Conservation (phyloP, 306 rosid genomes). For the Crotalaria pallida region DNA sequence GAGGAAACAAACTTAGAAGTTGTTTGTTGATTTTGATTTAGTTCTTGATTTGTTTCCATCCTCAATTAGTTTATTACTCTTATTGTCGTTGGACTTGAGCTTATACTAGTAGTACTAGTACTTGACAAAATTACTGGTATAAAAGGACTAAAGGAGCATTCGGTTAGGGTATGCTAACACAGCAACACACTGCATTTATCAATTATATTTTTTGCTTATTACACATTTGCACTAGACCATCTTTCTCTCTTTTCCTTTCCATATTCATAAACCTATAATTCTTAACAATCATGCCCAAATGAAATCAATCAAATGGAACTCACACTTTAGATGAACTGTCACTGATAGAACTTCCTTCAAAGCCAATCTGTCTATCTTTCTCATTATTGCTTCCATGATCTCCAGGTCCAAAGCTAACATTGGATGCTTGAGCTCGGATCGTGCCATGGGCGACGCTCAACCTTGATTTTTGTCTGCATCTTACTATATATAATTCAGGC, state of each 20-base stretch:
- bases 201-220: background rate
- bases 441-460: slow-evolving; percentile 28
- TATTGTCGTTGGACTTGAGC: no score
- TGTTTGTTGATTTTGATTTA: no score
- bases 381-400: slow-evolving; percentile 53
- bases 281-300: background rate
- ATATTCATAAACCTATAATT: background rate
- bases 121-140: no score
- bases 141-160: no score
- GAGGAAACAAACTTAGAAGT: no score
- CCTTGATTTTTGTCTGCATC: slow-evolving; percentile 45
- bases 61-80: no score
- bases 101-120: no score
- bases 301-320: slow-evolving; percentile 33
- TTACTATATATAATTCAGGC: slow-evolving; percentile 47
- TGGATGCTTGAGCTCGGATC: slow-evolving; percentile 66
- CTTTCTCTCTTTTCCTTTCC: background rate
- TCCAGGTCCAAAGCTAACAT: slow-evolving; percentile 63
- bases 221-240: background rate
- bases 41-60: no score
- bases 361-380: slow-evolving; percentile 35
- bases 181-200: no score
- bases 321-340: slow-evolving; percentile 59
- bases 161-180: no score
- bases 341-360: slow-evolving; percentile 27